Conservation (phyloP, 306 rosid genomes). For the Fragaria nilgerrensis region DNA sequence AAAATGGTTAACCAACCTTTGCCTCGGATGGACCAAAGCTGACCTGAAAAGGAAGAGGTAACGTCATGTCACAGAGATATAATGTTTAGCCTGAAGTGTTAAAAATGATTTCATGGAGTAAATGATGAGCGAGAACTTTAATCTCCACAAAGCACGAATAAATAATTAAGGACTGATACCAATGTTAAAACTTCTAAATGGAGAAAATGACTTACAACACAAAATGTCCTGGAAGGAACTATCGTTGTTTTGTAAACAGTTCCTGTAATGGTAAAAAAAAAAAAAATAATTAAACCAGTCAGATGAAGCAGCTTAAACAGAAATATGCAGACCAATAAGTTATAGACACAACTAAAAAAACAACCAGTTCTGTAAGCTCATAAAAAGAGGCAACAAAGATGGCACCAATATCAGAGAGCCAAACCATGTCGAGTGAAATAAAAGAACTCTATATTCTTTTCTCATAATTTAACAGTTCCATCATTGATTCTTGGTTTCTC, state of each 20-base stretch:
- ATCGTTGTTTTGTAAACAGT: slow-evolving; percentile 82
- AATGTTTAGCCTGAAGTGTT: neutral
- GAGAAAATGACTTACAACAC: slow-evolving; percentile 64
- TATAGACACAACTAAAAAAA: slow-evolving; percentile 9
- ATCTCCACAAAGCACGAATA: slow-evolving; percentile 18
- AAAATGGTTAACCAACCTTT: slow-evolving; percentile 54
- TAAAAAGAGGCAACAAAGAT: slow-evolving; percentile 11
- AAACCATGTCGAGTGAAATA: neutral
- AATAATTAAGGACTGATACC: slow-evolving; percentile 22
- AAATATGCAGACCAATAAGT: slow-evolving; percentile 9
- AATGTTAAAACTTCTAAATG: slow-evolving; percentile 27
- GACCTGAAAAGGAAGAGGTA: slow-evolving; percentile 58
- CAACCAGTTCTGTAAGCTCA: neutral
- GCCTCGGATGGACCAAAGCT: slow-evolving; percentile 96
- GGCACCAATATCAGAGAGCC: neutral
- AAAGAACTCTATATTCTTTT: neutral
- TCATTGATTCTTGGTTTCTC: neutral
- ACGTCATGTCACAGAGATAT: slow-evolving; percentile 25
- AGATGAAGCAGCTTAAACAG: slow-evolving; percentile 26
- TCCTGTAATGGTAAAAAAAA: slow-evolving; percentile 59
- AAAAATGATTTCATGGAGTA: slow-evolving; percentile 9
- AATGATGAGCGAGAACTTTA: neutral
- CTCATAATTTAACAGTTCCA: neutral
- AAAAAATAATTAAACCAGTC: slow-evolving; percentile 9
- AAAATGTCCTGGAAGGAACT: slow-evolving; percentile 92